Percentiles rank a stretch among this genome's conserved stretches.
Conservation (phyloP, 2,329 filamentous ascomycete species). For the Cladophialophora exuberans region DNA sequence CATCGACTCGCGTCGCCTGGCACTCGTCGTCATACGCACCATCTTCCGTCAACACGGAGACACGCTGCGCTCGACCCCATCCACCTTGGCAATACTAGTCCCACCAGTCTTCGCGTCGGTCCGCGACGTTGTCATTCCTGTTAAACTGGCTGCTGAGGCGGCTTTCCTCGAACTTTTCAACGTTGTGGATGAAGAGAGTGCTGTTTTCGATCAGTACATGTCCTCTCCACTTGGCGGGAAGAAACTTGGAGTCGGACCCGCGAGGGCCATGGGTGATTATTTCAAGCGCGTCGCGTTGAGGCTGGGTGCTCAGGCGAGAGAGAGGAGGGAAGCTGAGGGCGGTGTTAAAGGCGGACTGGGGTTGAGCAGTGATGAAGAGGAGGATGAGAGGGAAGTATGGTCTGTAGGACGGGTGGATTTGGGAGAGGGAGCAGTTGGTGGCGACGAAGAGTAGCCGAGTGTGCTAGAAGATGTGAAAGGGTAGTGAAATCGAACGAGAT, state of each 20-base stretch:
- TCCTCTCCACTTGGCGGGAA: conserved; percentile 57
- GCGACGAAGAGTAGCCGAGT: conserved; percentile 4
- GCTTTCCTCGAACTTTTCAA: conserved; percentile 90
- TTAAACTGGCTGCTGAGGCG: conserved; percentile 93
- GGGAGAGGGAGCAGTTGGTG: conserved; percentile 41
- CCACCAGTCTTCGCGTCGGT: conserved; percentile 87
- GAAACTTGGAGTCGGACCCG: conserved; percentile 56
- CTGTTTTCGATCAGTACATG: conserved; percentile 91
- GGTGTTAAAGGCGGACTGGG: conserved; percentile 78
- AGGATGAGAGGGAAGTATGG: conserved; percentile 96
- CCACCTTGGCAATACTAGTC: conserved; percentile 71
- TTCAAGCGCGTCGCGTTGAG: conserved; percentile 90
- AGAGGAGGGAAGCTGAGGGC: conserved; percentile 88
- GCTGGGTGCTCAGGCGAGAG: conserved; percentile 81
- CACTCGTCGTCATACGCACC: conserved; percentile 86
- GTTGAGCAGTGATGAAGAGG: conserved; percentile 84
- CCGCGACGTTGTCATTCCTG: conserved; percentile 86
- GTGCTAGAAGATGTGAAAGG: background rate
- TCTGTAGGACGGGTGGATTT: conserved; percentile 89
- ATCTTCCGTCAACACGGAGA: conserved; percentile 78
- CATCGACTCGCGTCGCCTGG: conserved; percentile 80
- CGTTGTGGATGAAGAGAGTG: conserved; percentile 82
- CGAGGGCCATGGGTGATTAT: conserved; percentile 91
- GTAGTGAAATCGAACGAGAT: too few species aligned
- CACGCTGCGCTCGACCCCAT: conserved; percentile 62